phyloP scores from a whole-genome alignment of 1,284 basidiomycete species.

The Cerrena zonata region DNA sequence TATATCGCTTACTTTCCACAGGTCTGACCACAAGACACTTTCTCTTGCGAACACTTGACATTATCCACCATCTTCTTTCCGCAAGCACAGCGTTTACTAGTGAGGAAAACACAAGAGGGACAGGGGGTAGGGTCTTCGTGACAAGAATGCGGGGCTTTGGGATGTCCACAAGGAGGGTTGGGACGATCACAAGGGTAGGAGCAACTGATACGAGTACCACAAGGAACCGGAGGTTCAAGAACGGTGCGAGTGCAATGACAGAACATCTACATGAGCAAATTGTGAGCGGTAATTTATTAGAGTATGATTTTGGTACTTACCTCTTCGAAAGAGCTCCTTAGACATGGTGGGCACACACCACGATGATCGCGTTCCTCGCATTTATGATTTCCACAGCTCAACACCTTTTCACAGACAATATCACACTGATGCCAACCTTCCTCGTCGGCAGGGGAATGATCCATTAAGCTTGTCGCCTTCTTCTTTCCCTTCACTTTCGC shows the following conservation, averaged over 20 bases:
- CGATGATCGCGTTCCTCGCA: conserved; percentile 79
- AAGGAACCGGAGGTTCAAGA: conserved; percentile 68
- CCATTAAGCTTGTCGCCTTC: conserved; percentile 26
- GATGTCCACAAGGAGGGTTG: conserved; percentile 74
- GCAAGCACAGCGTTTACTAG: conserved; percentile 77
- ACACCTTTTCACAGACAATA: conserved; percentile 65
- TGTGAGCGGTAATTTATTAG: conserved; percentile 1
- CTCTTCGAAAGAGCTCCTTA: conserved; percentile 86
- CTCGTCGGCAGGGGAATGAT: conserved; percentile 42
- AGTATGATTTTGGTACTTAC: conserved; percentile 29
- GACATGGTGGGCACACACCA: conserved; percentile 74
- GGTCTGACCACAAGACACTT: conserved; percentile 73
- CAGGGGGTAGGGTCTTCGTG: conserved; percentile 66
- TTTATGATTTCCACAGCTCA: conserved; percentile 70
- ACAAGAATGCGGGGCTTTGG: conserved; percentile 70
- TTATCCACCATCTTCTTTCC: conserved; percentile 75
- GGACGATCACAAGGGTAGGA: conserved; percentile 73
- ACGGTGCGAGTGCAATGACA: conserved; percentile 76
- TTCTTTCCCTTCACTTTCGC: conserved; percentile 61
- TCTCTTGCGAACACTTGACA: conserved; percentile 74
- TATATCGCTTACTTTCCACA: conserved; percentile 62
- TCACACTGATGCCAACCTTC: conserved; percentile 76
- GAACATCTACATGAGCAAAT: conserved; percentile 43
- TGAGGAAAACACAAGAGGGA: conserved; percentile 80
- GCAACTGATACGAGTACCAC: conserved; percentile 75